These are phyloP conservation scores for Sutorius eximius DNA, from an alignment of 1,284 basidiomycete genomes.

Conservation along the genomic window DNA sequence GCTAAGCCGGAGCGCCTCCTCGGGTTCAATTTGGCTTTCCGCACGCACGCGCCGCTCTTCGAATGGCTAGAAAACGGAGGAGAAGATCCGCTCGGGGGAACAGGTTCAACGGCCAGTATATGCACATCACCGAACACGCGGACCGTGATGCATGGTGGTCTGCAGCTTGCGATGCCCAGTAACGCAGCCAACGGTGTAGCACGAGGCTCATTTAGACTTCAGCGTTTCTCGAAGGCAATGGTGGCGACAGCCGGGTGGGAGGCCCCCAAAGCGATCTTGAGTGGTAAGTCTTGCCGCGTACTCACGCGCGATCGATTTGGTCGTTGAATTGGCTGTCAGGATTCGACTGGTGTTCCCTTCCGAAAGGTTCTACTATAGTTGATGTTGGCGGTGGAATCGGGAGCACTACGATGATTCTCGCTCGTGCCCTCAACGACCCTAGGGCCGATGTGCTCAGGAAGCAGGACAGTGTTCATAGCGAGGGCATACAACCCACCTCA, in stretches of 20 bases:
- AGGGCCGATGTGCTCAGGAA: slow-evolving; percentile 1
- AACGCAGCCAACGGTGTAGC: not conserved
- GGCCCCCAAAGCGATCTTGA: slow-evolving; percentile 53
- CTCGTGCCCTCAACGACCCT: slow-evolving; percentile 45
- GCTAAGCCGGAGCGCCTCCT: slow-evolving; percentile 24
- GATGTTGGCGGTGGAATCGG: slow-evolving; percentile 79
- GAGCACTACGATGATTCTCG: slow-evolving; percentile 66
- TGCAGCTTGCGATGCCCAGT: not conserved
- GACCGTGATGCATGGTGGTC: not conserved
- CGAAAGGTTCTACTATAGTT: slow-evolving; percentile 56
- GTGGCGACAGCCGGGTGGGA: slow-evolving; percentile 66
- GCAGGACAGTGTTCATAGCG: not conserved
- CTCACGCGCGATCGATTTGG: not conserved
- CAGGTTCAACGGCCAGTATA: slow-evolving; percentile 18
- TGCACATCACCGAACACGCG: not conserved
- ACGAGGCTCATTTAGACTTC: slow-evolving; percentile 47
- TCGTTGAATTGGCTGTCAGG: slow-evolving; percentile 38
- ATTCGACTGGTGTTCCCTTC: slow-evolving; percentile 63
- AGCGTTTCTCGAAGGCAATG: slow-evolving; percentile 72
- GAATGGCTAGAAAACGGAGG: slow-evolving; percentile 56
- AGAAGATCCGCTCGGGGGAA: slow-evolving; percentile 25
- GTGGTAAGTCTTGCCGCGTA: slow-evolving; percentile 40
- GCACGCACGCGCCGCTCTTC: slow-evolving; percentile 47
- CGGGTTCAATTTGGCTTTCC: slow-evolving; percentile 59
- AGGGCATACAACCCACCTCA: not conserved